Evolutionary conservation across 1,284 basidiomycete genomes (phyloP).

Genomic region (Heterobasidion occidentale): DNA sequence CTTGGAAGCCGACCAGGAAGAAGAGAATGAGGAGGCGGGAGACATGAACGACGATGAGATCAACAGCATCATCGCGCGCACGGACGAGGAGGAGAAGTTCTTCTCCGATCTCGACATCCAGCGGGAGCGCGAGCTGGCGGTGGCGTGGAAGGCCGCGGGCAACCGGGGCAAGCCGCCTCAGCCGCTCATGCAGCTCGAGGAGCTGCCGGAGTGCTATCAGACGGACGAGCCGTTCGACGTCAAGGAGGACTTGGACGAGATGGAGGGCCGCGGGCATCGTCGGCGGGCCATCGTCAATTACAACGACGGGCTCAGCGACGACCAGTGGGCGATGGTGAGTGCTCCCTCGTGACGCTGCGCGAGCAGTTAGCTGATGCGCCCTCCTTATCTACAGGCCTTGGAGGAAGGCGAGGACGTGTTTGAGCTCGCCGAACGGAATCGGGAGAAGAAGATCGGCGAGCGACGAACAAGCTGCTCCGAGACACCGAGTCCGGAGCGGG

Average conservation of each 20-base stretch:
- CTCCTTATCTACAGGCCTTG: slow-evolving; percentile 73
- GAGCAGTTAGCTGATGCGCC: too few relatives aligned
- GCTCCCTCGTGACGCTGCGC: background rate
- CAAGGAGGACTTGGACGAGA: slow-evolving; percentile 58
- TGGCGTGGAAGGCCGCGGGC: slow-evolving; percentile 70
- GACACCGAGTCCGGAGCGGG: slow-evolving; percentile 16
- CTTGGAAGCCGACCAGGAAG: slow-evolving; percentile 85
- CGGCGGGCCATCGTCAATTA: slow-evolving; percentile 84
- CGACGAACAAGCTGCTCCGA: slow-evolving; percentile 15
- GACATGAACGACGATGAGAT: slow-evolving; percentile 98
- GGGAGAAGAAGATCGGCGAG: slow-evolving; percentile 59
- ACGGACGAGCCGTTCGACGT: slow-evolving; percentile 73
- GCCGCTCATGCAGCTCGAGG: slow-evolving; percentile 80
- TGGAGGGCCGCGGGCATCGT: slow-evolving; percentile 81
- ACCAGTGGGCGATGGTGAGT: slow-evolving; percentile 82
- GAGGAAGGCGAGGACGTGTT: slow-evolving; percentile 86
- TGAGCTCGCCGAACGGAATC: slow-evolving; percentile 56
- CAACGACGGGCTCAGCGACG: slow-evolving; percentile 91
- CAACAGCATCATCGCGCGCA: slow-evolving; percentile 88
- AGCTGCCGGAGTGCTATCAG: slow-evolving; percentile 91
- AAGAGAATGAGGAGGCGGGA: slow-evolving; percentile 88
- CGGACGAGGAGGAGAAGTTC: slow-evolving; percentile 70
- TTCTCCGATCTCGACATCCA: slow-evolving; percentile 86
- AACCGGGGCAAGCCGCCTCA: slow-evolving; percentile 76
- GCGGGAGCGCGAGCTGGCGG: slow-evolving; percentile 65